Evolutionary conservation across 2,329 filamentous ascomycete genomes (phyloP).

Genomic region (Colletotrichum sp.): DNA sequence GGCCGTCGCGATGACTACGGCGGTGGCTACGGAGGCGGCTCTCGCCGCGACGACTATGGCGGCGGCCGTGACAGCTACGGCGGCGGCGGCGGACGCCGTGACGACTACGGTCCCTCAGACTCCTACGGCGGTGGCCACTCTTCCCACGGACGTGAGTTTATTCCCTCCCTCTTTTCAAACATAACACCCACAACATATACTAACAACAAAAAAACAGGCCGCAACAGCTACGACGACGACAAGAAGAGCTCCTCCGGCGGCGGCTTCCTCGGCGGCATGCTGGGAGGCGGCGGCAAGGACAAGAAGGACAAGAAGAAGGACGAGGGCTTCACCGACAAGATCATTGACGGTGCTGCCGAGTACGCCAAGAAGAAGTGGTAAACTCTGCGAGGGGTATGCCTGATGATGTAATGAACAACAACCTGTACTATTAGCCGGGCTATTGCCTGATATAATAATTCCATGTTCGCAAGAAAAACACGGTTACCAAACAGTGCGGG

Average conservation of each 20-base stretch:
- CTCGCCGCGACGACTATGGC: background rate
- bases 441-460: background rate
- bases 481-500: background rate
- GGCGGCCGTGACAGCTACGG: background rate
- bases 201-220: background rate
- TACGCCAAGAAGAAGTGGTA: constrained; percentile 21
- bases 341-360: constrained; percentile 13
- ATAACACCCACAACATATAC: rapidly evolving
- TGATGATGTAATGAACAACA: constrained; percentile 11
- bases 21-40: background rate
- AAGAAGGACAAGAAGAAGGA: constrained; percentile 2
- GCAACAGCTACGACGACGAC: background rate
- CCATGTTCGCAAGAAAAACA: background rate
- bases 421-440: constrained; percentile 1
- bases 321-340: constrained; percentile 14
- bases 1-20: background rate
- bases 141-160: constrained; percentile 3
- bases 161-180: too few relatives aligned
- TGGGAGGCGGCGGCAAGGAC: constrained; percentile 13
- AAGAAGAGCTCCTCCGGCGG: background rate
- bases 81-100: background rate
- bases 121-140: background rate
- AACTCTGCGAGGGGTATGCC: background rate
- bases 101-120: background rate
- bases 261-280: background rate